Base-by-base conservation (phyloP, 805 yeast species). In the Candida oleophila region DNA sequence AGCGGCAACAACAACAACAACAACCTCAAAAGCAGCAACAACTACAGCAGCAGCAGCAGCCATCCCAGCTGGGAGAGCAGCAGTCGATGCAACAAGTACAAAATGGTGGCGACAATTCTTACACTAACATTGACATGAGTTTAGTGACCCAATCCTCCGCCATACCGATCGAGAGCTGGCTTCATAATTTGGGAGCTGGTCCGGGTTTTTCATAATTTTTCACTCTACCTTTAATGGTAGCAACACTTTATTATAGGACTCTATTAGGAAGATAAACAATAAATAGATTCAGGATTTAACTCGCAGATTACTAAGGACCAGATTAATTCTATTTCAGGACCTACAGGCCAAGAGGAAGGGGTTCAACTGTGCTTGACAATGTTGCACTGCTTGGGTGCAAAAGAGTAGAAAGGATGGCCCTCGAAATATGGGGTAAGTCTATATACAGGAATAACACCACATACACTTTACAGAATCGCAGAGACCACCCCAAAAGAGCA, bases 141-240 rank as follows among this genome's bases (percentile, higher is more conserved):
- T 44, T 35, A 19, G 42, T 49, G 45, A 43, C 46, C 4, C 36
- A 44, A 38, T 49, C 48, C 15, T 38, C 52, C 19, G 52, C 50
- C 35, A 42, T 51, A 44, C 38, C 41, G 21, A 15, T 30, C 39
- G 9, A 46, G 35, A 69, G 65, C 46, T 65, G 71, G 71, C 55
- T 65, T 45, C 60, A 62, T 38, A 57, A 57, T 48, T 58, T 65
- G 60, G 70, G 67, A 3, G 53, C 67, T 0, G 68, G 68, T 1
- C 66, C 69, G 2, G 67, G 69, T 11, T 64, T 65, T 43, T 54
- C 51, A 14, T 57, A 44, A 11, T 25, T 25, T 25, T 25, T 7
- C 9, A 25, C 5, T 25, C 30, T 7, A 25, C 11, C 5, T 25
- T 25, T 11, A 25, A 25, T 25, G 11, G 30, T 11, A 25, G 30